Percentiles rank a stretch among this genome's conserved stretches.
Evolutionary conservation across 2,329 filamentous ascomycete species (phyloP).

Genomic region (Drechslerella dactyloides): DNA sequence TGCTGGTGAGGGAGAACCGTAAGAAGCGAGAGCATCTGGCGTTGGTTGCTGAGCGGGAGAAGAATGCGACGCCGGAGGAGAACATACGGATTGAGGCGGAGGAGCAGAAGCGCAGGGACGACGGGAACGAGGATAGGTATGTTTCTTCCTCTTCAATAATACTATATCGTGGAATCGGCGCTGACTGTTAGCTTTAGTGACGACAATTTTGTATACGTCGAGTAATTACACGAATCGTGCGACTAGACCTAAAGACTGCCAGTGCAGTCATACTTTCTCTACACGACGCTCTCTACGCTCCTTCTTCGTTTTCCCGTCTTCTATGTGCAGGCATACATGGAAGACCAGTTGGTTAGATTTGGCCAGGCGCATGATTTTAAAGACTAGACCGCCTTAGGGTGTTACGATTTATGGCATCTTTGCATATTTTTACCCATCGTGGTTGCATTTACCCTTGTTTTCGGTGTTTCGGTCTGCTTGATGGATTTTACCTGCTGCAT

Average conservation of each 20-base stretch:
- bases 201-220: conserved; percentile 50
- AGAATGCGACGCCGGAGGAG: conserved; percentile 45
- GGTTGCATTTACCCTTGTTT: too few relatives aligned
- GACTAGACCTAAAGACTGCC: background rate
- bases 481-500: too few relatives aligned
- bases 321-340: too few relatives aligned
- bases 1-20: conserved; percentile 72
- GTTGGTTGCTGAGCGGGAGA: conserved; percentile 36
- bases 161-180: conserved; percentile 1
- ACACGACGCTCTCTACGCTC: too few relatives aligned
- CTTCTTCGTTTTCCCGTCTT: too few relatives aligned
- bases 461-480: too few relatives aligned
- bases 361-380: too few relatives aligned
- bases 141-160: background rate
- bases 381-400: too few relatives aligned
- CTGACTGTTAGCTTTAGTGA: conserved; percentile 23
- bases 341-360: too few relatives aligned
- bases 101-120: conserved; percentile 42
- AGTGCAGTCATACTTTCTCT: background rate
- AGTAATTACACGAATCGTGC: conserved; percentile 16
- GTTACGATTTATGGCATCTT: too few relatives aligned
- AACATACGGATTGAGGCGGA: conserved; percentile 37
- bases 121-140: conserved; percentile 49
- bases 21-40: conserved; percentile 62
- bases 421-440: too few relatives aligned